Percentiles rank a stretch among this genome's conserved stretches.
Conservation (phyloP, 2,329 filamentous ascomycete species). For the Exophiala sideris region DNA sequence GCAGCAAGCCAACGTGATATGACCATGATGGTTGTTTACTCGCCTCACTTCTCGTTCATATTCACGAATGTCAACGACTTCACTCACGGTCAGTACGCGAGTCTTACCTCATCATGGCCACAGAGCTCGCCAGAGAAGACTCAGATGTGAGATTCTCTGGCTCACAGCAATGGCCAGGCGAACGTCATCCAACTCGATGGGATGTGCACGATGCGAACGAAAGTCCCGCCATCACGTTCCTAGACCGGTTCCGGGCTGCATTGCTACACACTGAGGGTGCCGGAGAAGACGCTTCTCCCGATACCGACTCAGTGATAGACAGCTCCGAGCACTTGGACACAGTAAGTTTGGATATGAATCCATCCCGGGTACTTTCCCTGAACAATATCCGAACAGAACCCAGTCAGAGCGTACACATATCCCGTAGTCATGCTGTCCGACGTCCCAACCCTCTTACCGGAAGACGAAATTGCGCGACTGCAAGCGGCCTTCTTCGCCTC, state of each 20-base stretch:
- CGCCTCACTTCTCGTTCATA: too few relatives aligned
- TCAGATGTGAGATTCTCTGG: conserved; percentile 1
- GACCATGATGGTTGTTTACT: too few relatives aligned
- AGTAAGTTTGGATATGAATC: not conserved
- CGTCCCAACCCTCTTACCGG: not conserved
- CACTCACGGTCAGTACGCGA: too few relatives aligned
- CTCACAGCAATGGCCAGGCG: conserved; percentile 11
- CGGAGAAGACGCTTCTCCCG: conserved; percentile 2
- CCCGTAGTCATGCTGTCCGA: conserved; percentile 14
- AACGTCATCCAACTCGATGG: conserved; percentile 9
- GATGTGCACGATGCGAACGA: conserved; percentile 14
- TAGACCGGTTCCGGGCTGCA: conserved; percentile 7
- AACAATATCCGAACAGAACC: not conserved
- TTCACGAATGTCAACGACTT: too few relatives aligned
- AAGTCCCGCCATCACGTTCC: conserved; percentile 7
- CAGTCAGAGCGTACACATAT: conserved; percentile 14
- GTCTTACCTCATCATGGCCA: not conserved
- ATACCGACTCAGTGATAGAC: conserved; percentile 6
- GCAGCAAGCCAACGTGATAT: too few relatives aligned
- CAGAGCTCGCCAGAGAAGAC: not conserved
- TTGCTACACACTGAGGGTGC: conserved; percentile 6
- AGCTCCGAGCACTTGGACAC: conserved; percentile 1
- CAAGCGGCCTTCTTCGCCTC: conserved; percentile 6
- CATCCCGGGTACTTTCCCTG: not conserved
- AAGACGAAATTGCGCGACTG: conserved; percentile 4